Base-by-base conservation (phyloP, 2,329 filamentous ascomycete species). In the Ophiostoma australiae region DNA sequence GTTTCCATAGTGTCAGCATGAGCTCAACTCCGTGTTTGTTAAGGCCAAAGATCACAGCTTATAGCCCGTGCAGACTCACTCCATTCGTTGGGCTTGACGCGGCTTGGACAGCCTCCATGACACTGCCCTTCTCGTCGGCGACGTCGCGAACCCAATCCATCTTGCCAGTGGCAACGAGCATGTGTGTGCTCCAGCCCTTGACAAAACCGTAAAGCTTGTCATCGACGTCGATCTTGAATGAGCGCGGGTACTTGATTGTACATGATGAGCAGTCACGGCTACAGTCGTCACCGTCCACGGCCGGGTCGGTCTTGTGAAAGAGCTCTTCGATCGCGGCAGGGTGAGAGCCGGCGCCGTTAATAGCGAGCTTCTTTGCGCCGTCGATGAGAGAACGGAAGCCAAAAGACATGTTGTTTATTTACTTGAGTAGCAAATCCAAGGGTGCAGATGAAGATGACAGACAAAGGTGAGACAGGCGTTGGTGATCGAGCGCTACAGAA, bases 141-240 rank as follows among this genome's bases (percentile, higher is more conserved):
- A 97, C 92, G 81, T 97, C 91, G 72, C 92, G 83, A 77, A 94
- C 91, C 95, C 95, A 99, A 80, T 99, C 95, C 35, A 90, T 86
- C 86, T 97, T 69, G 73, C 93, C 92, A n/a, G 95, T 99, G 33
- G 93, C 95, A 20, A 98, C 93, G 41, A 99, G 83, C 73, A 97
- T 78, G 80, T 99, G 95, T 27, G 93, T 95, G 77, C 88, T 90
- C 91, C 93, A 98, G 48, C 89, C 92, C 77, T 93, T 91, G 73
- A 97, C 87, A 72, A 91, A 84, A 0, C 94, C 95, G 78, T 96
- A 98, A 68, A 99, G 82, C 76, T 89, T 83, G 78, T 97, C 93
- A 7, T 85, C 82, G 78, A 90, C 86, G 71, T 98, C 91, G 70
- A 97, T 88, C 77, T 89, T 88, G 81, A 90, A 90, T 48, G 80